Conservation (phyloP, 2,329 filamentous ascomycete species). For the Aspergillus piperis region DNA sequence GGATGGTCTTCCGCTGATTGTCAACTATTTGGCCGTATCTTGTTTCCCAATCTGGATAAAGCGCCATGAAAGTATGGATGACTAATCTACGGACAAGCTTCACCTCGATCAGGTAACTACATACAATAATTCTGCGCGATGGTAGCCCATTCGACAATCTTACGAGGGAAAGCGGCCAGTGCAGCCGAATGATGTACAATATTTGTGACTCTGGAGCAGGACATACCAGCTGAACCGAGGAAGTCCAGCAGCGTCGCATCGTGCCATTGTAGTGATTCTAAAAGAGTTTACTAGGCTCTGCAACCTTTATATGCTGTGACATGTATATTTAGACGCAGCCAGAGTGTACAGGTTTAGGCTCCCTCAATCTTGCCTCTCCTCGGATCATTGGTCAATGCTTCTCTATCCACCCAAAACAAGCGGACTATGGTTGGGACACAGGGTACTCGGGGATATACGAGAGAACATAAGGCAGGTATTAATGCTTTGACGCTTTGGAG, state of each 20-base stretch:
- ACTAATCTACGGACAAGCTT: background rate
- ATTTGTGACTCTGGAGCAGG: background rate
- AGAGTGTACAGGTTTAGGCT: no score
- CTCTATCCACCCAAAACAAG: background rate
- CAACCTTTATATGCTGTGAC: no score
- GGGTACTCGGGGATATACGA: constrained; percentile 7
- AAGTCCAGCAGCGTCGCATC: background rate
- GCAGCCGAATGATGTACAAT: background rate
- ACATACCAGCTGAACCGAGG: background rate
- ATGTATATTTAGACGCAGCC: no score
- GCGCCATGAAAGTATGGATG: background rate
- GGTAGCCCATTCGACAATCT: background rate
- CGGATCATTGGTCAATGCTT: no score
- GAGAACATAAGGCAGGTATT: constrained; percentile 25
- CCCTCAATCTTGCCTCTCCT: no score
- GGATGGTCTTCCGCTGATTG: background rate
- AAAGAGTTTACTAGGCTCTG: background rate
- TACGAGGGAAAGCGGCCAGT: background rate
- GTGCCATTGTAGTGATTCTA: background rate
- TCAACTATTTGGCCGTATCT: background rate
- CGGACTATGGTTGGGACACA: background rate
- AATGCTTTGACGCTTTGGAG: constrained; percentile 35
- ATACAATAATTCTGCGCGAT: background rate
- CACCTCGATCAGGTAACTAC: background rate
- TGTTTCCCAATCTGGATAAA: background rate